phyloP scores from a whole-genome alignment of 306 rosid genomes.

The Casuarina equisetifolia region DNA sequence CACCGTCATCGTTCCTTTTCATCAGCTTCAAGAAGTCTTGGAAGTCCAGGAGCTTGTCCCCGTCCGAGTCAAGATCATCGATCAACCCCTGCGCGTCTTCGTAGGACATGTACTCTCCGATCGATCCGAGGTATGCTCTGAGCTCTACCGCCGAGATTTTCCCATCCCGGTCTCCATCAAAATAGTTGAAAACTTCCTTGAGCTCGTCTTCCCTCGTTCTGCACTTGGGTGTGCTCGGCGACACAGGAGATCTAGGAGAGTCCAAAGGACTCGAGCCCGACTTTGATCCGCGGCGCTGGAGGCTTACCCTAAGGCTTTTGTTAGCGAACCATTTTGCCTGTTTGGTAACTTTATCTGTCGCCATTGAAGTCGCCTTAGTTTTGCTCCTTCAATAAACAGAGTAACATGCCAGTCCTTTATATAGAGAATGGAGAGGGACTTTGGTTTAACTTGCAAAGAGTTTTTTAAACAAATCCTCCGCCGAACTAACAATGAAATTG shows the following conservation, averaged over 20 bases:
- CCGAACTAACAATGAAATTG: constrained; percentile 32
- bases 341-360: constrained; percentile 31
- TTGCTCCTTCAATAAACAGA: background rate
- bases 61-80: constrained; percentile 56
- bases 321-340: constrained; percentile 64
- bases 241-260: constrained; percentile 33
- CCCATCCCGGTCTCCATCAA: constrained; percentile 61
- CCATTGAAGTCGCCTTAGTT: background rate
- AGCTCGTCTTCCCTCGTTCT: constrained; percentile 37
- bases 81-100: constrained; percentile 62
- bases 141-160: constrained; percentile 64
- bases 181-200: constrained; percentile 49
- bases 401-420: background rate
- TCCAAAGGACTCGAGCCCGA: constrained; percentile 22
- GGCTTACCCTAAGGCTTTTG: constrained; percentile 39
- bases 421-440: background rate
- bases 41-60: constrained; percentile 49
- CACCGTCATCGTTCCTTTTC: constrained; percentile 32
- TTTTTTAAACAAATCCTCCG: background rate
- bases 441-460: background rate
- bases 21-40: constrained; percentile 55
- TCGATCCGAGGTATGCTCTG: constrained; percentile 59
- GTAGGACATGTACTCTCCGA: constrained; percentile 59
- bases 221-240: constrained; percentile 20
- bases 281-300: constrained; percentile 35